Conservation (phyloP, 169 alveolate genomes). For the Plasmodium berghei region DNA sequence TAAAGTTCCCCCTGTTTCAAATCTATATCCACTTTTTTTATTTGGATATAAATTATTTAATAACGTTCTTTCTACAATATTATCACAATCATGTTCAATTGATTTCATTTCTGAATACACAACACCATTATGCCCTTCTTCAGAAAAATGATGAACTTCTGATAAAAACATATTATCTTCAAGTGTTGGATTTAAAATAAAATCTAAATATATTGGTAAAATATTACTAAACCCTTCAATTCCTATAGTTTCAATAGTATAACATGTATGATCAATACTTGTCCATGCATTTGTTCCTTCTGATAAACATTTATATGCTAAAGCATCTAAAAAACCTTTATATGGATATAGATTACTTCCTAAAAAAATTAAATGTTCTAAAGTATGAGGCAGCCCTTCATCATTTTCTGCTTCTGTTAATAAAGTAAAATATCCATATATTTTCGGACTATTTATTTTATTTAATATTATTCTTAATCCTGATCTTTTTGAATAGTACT, state of each 20-base stretch:
- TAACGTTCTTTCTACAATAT: slow-evolving; percentile 65
- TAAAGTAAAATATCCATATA: slow-evolving; percentile 78
- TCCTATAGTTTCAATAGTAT: slow-evolving; percentile 90
- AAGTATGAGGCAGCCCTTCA: slow-evolving; percentile 92
- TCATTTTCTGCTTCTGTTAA: slow-evolving; percentile 89
- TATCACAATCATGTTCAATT: slow-evolving; percentile 78
- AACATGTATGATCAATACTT: slow-evolving; percentile 86
- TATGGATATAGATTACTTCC: slow-evolving; percentile 88
- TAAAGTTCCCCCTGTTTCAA: slow-evolving; percentile 81
- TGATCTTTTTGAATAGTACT: slow-evolving; percentile 38
- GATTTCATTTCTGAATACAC: slow-evolving; percentile 86
- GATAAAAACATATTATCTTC: slow-evolving; percentile 86
- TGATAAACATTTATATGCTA: slow-evolving; percentile 86
- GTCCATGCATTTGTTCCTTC: slow-evolving; percentile 94
- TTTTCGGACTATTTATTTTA: slow-evolving; percentile 78
- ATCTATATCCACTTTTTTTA: slow-evolving; percentile 78
- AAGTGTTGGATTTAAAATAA: slow-evolving; percentile 86
- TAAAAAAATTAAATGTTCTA: slow-evolving; percentile 90
- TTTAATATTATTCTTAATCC: slow-evolving; percentile 49
- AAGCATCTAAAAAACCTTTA: slow-evolving; percentile 87
- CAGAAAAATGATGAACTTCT: slow-evolving; percentile 88
- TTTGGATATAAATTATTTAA: slow-evolving; percentile 79
- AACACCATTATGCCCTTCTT: slow-evolving; percentile 86
- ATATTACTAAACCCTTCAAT: slow-evolving; percentile 88
- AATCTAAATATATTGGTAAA: slow-evolving; percentile 90